Evolutionary conservation across 192 early-diverging fungal genomes (phyloP).

Genomic region (Cladochytrium replicatum): DNA sequence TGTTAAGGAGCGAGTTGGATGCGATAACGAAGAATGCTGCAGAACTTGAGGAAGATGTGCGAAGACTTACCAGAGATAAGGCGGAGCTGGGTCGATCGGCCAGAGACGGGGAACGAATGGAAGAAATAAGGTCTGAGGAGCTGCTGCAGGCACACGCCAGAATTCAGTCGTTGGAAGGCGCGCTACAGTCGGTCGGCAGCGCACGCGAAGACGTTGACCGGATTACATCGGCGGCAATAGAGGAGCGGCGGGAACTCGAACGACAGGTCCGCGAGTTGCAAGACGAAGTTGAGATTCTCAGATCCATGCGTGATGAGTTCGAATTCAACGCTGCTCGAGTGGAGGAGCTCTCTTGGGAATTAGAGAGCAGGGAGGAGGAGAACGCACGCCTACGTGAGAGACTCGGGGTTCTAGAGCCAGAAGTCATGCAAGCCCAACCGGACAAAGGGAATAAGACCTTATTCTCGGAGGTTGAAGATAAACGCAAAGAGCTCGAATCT

Average conservation of each 20-base stretch:
- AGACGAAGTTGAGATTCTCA: slow-evolving; percentile 12
- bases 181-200: slow-evolving; percentile 1
- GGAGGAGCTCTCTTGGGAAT: slow-evolving; percentile 19
- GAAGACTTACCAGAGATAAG: slow-evolving; percentile 11
- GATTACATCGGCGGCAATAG: neutral
- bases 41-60: slow-evolving; percentile 12
- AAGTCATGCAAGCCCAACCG: neutral
- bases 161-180: slow-evolving; percentile 2
- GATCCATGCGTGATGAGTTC: slow-evolving; percentile 3
- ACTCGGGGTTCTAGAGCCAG: slow-evolving; percentile 17
- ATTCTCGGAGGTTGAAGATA: slow-evolving; percentile 31
- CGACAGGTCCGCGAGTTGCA: slow-evolving; percentile 13
- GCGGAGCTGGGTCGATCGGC: slow-evolving; percentile 7
- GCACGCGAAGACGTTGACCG: slow-evolving; percentile 11
- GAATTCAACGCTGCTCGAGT: slow-evolving; percentile 5
- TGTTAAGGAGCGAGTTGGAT: too few species aligned
- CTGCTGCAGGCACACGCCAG: neutral
- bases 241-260: neutral
- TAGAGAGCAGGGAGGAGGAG: slow-evolving; percentile 17
- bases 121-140: slow-evolving; percentile 8
- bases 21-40: neutral
- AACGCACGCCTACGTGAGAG: slow-evolving; percentile 13
- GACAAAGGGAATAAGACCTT: slow-evolving; percentile 16
- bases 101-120: slow-evolving; percentile 6
- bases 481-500: slow-evolving; percentile 15